Evolutionary conservation across 2,329 filamentous ascomycete species (phyloP), one percentile per base, ranked within the genome.

Genomic region (Coniochaeta sp.): DNA sequence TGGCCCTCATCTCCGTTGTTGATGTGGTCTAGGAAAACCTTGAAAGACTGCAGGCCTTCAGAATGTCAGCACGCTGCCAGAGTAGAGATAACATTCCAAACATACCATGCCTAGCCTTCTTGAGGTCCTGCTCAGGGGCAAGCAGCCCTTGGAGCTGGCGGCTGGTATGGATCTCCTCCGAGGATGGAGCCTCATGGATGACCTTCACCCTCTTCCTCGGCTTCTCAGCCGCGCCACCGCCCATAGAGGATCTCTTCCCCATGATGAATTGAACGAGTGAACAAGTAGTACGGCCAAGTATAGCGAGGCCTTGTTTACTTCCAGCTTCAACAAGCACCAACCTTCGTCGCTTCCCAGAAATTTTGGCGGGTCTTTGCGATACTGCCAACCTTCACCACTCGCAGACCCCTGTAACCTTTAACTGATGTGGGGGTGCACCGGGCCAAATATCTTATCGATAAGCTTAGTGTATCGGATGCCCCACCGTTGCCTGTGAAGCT

Each of bases 101-200:
- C 33, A 48, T 68, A 81, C 79, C 85, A 69, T 87, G 86, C 65
- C 86, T 80, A 61, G 85, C 76, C 67, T 81, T 75, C 62, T 75
- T 71, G 65, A 82, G 69, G 65, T 90, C 84, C 67, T 90, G 86
- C 58, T 87, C 77, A 62, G 91, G 91, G 51, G 75, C 69, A 35
- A 94, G 75, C 42, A 90, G 74, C 54, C 83, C 76, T 61, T 79
- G 79, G 54, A 94, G 74, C 63, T 94, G 86, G 50, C 81, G 76
- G 56, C 78, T 77, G 32, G 82, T 82, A 48, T 75, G 70, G 47
- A 89, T 75, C 32, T 85, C 79, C 57, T 86, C 82, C 10, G 76
- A 78, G 2, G 80, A 77, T 13, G 81, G 78, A 1, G 75, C 66
- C 53, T 82, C 76, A 56, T 82, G 77, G 5, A 74, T 69, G n/a